These are phyloP conservation scores for Vaccinium corymbosum DNA, from an alignment of 148 eudicot genomes.

Conservation along the genomic window DNA sequence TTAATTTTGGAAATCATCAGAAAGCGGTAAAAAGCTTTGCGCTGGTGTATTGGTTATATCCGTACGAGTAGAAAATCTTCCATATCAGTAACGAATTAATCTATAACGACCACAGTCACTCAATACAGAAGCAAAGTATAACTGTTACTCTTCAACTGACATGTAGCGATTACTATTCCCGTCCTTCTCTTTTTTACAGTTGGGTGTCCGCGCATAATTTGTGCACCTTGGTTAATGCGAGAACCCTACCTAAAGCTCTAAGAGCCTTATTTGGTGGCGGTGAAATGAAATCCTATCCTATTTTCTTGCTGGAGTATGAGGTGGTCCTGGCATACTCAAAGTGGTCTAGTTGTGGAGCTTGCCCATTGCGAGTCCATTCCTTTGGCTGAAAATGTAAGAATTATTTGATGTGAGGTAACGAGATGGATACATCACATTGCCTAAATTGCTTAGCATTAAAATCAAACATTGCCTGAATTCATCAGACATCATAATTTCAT, in stretches of 20 bases:
- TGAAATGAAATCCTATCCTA: background rate
- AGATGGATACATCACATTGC: background rate
- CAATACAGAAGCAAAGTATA: background rate
- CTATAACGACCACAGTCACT: background rate
- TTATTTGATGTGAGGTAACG: conserved; percentile 8
- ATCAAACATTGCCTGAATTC: background rate
- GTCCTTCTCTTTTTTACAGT: background rate
- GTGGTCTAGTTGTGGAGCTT: background rate
- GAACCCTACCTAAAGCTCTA: background rate
- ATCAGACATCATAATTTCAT: background rate
- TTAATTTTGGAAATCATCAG: too few relatives aligned
- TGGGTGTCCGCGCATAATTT: background rate
- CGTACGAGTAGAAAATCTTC: too few relatives aligned
- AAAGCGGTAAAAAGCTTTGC: background rate
- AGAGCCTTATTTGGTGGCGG: too few relatives aligned
- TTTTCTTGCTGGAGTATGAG: background rate
- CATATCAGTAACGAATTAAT: background rate
- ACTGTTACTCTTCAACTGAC: background rate
- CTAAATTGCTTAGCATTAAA: background rate
- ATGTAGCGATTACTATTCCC: background rate
- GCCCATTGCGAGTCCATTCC: background rate
- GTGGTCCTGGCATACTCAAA: background rate
- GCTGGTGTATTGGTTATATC: background rate
- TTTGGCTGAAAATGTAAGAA: background rate
- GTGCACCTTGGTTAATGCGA: background rate